Percentiles rank a stretch among this genome's conserved stretches.
Evolutionary conservation across 495 filamentous ascomycete species (phyloP).

Genomic region (Pyrenopolyporus hunteri): DNA sequence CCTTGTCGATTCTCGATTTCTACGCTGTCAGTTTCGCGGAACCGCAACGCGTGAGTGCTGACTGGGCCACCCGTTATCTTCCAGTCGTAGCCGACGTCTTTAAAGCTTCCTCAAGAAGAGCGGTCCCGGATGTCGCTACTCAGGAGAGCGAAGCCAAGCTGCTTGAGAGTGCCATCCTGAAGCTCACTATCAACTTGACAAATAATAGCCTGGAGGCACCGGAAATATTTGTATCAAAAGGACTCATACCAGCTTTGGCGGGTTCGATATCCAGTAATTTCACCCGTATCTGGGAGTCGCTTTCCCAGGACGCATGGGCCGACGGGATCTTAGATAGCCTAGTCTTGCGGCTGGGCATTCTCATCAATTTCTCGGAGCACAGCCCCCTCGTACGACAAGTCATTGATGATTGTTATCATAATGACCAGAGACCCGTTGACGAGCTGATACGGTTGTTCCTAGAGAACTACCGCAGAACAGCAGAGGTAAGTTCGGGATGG

Average conservation of each 20-base stretch:
- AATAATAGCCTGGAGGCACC: slow-evolving; percentile 78
- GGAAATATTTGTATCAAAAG: slow-evolving; percentile 64
- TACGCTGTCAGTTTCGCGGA: slow-evolving; percentile 51
- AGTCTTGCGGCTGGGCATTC: slow-evolving; percentile 78
- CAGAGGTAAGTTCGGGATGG: slow-evolving; percentile 50
- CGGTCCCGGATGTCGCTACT: slow-evolving; percentile 20
- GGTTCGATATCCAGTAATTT: slow-evolving; percentile 48
- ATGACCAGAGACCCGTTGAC: slow-evolving; percentile 48
- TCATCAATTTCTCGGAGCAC: slow-evolving; percentile 89
- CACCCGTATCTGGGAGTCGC: slow-evolving; percentile 50
- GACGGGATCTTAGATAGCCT: slow-evolving; percentile 66
- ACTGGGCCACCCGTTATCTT: slow-evolving; percentile 50
- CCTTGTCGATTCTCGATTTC: slow-evolving; percentile 50
- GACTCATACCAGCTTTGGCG: slow-evolving; percentile 63
- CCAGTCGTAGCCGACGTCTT: slow-evolving; percentile 49
- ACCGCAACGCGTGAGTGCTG: slow-evolving; percentile 36
- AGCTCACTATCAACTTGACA: slow-evolving; percentile 84
- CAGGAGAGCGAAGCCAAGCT: slow-evolving; percentile 42
- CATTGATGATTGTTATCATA: slow-evolving; percentile 37
- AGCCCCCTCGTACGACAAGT: slow-evolving; percentile 44
- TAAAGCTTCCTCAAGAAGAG: slow-evolving; percentile 33
- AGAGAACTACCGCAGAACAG: slow-evolving; percentile 56
- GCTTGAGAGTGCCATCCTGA: slow-evolving; percentile 57
- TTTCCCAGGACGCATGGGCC: slow-evolving; percentile 45
- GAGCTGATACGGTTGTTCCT: slow-evolving; percentile 57